Percentiles rank a stretch among this genome's conserved stretches.
These are phyloP conservation scores for Alnus rubra DNA, from an alignment of 306 rosid genomes.

Conservation along the genomic window DNA sequence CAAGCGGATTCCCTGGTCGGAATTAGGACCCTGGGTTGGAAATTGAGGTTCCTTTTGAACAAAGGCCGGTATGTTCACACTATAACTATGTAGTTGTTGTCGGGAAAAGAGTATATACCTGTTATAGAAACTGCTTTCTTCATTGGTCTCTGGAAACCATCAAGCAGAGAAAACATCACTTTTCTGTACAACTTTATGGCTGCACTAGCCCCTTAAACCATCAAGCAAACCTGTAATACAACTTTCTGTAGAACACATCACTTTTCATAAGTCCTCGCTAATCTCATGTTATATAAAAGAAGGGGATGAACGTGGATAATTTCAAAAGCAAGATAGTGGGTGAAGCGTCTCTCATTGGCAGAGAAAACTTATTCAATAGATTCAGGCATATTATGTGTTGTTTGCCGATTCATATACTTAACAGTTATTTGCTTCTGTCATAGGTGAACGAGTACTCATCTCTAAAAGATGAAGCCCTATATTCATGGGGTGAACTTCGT, in stretches of 20 bases:
- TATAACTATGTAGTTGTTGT: background rate
- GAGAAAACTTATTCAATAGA: conserved; percentile 12
- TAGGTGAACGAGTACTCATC: conserved; percentile 97
- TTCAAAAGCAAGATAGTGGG: background rate
- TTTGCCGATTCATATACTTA: conserved; percentile 11
- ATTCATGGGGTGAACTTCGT: conserved; percentile 96
- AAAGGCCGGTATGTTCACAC: conserved; percentile 74
- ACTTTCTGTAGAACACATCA: background rate
- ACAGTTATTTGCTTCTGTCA: conserved; percentile 22
- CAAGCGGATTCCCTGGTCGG: conserved; percentile 65
- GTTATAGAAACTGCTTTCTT: background rate
- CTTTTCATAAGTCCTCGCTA: background rate
- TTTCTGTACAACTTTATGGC: conserved; percentile 2
- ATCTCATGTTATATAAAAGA: background rate
- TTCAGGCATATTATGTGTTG: conserved; percentile 11
- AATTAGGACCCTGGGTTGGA: conserved; percentile 92
- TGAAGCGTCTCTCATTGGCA: background rate
- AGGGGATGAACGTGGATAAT: background rate
- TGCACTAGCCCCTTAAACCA: conserved; percentile 8
- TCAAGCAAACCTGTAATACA: background rate
- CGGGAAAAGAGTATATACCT: background rate
- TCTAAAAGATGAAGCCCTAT: conserved; percentile 64
- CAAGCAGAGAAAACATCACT: no score
- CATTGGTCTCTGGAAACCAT: background rate
- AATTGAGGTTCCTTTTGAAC: conserved; percentile 91